These are phyloP conservation scores for Acanthamoeba castellanii DNA, from an alignment of 208 protist genomes.

Conservation along the genomic window DNA sequence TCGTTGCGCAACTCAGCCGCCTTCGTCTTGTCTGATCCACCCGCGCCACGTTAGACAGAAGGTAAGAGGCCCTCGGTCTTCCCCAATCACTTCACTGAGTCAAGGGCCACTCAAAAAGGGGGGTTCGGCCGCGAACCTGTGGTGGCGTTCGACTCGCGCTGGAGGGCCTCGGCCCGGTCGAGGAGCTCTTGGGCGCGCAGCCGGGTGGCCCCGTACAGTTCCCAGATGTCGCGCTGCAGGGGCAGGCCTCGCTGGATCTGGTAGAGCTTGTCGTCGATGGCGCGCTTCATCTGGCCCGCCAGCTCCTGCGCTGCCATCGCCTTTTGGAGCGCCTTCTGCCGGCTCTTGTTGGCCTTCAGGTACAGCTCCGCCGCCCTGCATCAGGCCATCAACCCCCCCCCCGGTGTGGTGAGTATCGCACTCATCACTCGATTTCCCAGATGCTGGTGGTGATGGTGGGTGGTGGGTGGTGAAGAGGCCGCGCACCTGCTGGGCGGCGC, in stretches of 20 bases:
- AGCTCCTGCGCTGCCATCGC: not conserved
- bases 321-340: not conserved
- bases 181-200: not conserved
- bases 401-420: too few relatives aligned
- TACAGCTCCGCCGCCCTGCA: not conserved
- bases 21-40: slow-evolving; percentile 2
- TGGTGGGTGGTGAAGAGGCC: not conserved
- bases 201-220: not conserved
- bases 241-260: not conserved
- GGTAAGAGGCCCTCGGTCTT: not conserved
- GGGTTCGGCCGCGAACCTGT: not conserved
- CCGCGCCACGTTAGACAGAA: not conserved
- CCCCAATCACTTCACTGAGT: not conserved
- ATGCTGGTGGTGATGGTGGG: not conserved
- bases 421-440: too few relatives aligned
- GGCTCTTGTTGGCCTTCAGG: not conserved
- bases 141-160: not conserved
- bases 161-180: not conserved
- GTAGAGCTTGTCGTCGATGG: slow-evolving; percentile 3
- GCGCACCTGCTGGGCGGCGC: not conserved
- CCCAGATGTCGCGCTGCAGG: not conserved
- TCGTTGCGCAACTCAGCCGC: slow-evolving; percentile 29
- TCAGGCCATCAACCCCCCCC: not conserved
- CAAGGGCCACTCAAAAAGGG: not conserved
- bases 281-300: not conserved